Conservation (phyloP, 78 protist species). For the Cavenderia fasciculata region DNA sequence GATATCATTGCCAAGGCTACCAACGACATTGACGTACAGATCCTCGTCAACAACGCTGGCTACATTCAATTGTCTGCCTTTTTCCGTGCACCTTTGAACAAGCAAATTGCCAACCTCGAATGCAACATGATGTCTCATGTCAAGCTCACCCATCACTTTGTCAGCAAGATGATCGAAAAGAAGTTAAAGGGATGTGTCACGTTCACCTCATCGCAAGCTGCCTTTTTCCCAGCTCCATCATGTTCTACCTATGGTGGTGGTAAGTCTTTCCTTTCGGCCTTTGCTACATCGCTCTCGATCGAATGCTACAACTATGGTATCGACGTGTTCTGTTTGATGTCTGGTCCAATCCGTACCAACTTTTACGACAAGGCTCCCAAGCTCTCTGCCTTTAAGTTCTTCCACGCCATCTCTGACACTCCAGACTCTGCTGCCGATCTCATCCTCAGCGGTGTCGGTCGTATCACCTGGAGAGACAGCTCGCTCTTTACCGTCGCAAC, state of each 20-base stretch:
- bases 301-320: slow-evolving; percentile 76
- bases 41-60: slow-evolving; percentile 72
- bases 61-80: slow-evolving; percentile 73
- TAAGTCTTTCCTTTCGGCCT: slow-evolving; percentile 52
- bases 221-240: slow-evolving; percentile 78
- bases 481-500: slow-evolving; percentile 39
- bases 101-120: slow-evolving; percentile 54
- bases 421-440: slow-evolving; percentile 76
- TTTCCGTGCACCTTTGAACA: slow-evolving; percentile 45
- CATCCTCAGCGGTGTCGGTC: slow-evolving; percentile 56
- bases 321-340: slow-evolving; percentile 56
- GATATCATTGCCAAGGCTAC: slow-evolving; percentile 63
- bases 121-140: slow-evolving; percentile 80
- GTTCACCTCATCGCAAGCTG: slow-evolving; percentile 55
- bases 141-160: slow-evolving; percentile 53
- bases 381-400: slow-evolving; percentile 58
- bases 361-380: slow-evolving; percentile 75
- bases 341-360: slow-evolving; percentile 80
- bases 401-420: slow-evolving; percentile 64
- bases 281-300: slow-evolving; percentile 69
- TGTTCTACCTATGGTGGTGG: slow-evolving; percentile 71
- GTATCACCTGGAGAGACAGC: slow-evolving; percentile 68
- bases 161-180: slow-evolving; percentile 57
- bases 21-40: slow-evolving; percentile 77
- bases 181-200: slow-evolving; percentile 65